Evolutionary conservation across 768 basidiomycete species (phyloP).

Genomic region (Tulasnella sp.): DNA sequence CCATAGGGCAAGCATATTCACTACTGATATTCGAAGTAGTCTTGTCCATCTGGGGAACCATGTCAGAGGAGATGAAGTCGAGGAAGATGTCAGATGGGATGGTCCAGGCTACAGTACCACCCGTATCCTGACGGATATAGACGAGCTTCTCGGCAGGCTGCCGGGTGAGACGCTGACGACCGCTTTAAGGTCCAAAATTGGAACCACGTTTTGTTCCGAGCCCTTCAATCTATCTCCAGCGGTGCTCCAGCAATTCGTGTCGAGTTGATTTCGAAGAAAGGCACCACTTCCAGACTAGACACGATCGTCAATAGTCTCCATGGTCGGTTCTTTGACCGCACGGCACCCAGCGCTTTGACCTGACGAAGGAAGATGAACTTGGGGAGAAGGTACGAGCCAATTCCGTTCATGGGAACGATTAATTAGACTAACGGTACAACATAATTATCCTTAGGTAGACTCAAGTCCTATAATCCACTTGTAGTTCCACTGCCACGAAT

Average conservation of each 20-base stretch:
- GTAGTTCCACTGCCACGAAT: slow-evolving; percentile 9
- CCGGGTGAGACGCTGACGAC: background rate
- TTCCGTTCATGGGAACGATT: background rate
- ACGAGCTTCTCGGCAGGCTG: background rate
- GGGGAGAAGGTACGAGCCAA: background rate
- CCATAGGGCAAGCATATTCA: background rate
- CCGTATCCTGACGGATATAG: background rate
- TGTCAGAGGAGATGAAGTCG: background rate
- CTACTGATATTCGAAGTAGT: background rate
- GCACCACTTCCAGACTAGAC: too few species aligned
- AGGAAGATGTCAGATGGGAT: background rate
- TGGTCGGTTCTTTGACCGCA: too few species aligned
- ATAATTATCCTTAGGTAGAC: background rate
- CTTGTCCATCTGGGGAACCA: background rate
- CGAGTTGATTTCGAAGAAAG: too few species aligned
- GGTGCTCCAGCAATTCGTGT: background rate
- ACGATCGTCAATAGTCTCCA: too few species aligned
- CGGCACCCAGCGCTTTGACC: too few species aligned
- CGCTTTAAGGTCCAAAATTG: background rate
- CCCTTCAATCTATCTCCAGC: background rate
- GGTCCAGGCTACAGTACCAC: background rate
- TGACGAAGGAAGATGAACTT: background rate
- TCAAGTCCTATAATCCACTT: background rate
- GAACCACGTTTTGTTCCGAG: background rate
- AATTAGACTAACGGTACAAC: background rate